Evolutionary conservation across 257 asterid genomes (phyloP).

Genomic region (Primulina tabacum): DNA sequence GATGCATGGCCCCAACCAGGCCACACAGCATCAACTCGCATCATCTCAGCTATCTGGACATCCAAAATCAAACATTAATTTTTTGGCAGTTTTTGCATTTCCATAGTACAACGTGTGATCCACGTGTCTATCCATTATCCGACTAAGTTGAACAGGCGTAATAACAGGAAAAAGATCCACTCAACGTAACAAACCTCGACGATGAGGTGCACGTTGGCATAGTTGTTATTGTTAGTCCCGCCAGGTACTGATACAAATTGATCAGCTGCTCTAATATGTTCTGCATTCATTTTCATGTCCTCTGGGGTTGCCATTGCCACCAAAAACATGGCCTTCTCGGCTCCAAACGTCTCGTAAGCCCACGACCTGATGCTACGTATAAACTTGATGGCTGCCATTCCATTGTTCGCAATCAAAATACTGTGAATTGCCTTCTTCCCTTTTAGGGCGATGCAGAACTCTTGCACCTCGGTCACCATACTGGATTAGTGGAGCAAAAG

Average conservation of each 20-base stretch:
- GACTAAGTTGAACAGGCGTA: no score
- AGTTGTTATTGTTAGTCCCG: conserved; percentile 94
- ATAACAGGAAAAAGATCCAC: no score
- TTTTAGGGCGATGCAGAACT: conserved; percentile 71
- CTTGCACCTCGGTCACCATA: conserved; percentile 57
- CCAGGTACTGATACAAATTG: conserved; percentile 99
- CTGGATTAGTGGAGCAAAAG: conserved; percentile 50
- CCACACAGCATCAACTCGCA: conserved; percentile 97
- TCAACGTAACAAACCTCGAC: conserved; percentile 55
- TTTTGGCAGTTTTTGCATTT: no score
- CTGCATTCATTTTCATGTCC: conserved; percentile 98
- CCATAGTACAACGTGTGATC: no score
- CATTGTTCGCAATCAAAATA: conserved; percentile 92
- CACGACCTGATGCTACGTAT: conserved; percentile 90
- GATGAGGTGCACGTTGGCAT: conserved; percentile 96
- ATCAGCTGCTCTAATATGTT: conserved; percentile 96
- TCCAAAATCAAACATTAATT: conserved; percentile 9
- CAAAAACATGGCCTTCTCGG: conserved; percentile 88
- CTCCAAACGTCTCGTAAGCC: conserved; percentile 94
- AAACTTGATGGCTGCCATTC: conserved; percentile 99
- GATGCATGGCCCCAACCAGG: conserved; percentile 99
- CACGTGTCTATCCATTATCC: no score
- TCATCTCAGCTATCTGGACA: conserved; percentile 92
- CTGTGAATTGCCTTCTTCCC: conserved; percentile 85
- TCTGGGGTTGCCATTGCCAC: conserved; percentile 99